Percentiles rank a stretch among this genome's conserved stretches.
Evolutionary conservation across 2,329 filamentous ascomycete species (phyloP).

Genomic region (Cordyceps pruinosa): DNA sequence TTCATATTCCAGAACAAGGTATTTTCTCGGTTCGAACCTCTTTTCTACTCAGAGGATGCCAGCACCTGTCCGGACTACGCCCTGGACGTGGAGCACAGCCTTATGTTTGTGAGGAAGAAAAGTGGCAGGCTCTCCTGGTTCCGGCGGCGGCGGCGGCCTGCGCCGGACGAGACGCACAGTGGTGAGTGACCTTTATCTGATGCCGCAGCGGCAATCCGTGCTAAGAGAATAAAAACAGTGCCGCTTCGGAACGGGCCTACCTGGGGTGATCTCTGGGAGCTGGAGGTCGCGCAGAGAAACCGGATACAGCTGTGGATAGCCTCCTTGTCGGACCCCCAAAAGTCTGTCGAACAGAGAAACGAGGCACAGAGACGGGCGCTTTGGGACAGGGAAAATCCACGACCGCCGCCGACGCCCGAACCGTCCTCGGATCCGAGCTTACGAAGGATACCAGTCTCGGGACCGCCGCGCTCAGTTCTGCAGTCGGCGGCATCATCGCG

Average conservation of each 20-base stretch:
- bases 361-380: not conserved
- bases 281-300: not conserved
- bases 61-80: too few relatives aligned
- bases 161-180: not conserved
- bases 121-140: not conserved
- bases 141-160: not conserved
- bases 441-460: not conserved
- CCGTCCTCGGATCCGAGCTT: not conserved
- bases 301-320: not conserved
- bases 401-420: not conserved
- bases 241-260: not conserved
- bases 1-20: slow-evolving; percentile 12
- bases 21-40: slow-evolving; percentile 2
- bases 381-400: not conserved
- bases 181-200: not conserved
- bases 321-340: not conserved
- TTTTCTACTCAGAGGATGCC: not conserved
- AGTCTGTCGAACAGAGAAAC: not conserved
- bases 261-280: not conserved
- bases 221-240: not conserved
- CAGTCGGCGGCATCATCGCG: too few relatives aligned
- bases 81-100: not conserved
- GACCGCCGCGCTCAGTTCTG: too few relatives aligned
- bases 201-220: too few relatives aligned
- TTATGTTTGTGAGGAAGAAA: not conserved